These are phyloP conservation scores for Colletotrichum sp. DNA, from an alignment of 2,329 filamentous ascomycete genomes.

Conservation along the genomic window DNA sequence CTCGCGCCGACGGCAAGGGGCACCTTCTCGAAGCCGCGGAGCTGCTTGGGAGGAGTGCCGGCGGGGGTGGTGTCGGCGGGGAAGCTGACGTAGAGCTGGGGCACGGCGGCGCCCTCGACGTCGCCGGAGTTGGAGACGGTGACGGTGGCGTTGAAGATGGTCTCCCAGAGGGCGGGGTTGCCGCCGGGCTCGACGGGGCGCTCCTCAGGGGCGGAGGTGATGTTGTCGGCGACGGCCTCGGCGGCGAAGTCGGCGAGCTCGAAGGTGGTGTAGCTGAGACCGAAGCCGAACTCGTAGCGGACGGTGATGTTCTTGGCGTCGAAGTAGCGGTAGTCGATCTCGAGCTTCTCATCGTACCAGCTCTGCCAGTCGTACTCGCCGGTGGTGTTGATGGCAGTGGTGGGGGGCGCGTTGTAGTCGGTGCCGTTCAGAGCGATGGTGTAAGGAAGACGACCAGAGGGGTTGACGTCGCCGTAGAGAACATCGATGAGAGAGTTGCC, in stretches of 20 bases:
- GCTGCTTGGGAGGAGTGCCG: constrained; percentile 52
- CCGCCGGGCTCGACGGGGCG: constrained; percentile 53
- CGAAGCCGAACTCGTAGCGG: constrained; percentile 71
- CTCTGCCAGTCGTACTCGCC: constrained; percentile 46
- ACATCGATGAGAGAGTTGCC: constrained; percentile 71
- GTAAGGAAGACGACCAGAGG: constrained; percentile 74
- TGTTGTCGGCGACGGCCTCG: constrained; percentile 21
- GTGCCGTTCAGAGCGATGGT: constrained; percentile 67
- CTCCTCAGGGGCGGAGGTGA: constrained; percentile 32
- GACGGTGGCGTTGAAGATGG: constrained; percentile 51
- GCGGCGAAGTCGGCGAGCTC: constrained; percentile 43
- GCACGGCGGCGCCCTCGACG: constrained; percentile 52
- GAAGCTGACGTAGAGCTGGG: constrained; percentile 60
- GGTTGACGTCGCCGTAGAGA: constrained; percentile 71
- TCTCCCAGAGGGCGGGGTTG: constrained; percentile 57
- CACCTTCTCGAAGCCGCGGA: constrained; percentile 59
- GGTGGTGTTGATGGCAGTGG: constrained; percentile 39
- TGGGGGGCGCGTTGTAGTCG: constrained; percentile 48
- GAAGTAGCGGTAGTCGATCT: constrained; percentile 72
- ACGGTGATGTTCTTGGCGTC: constrained; percentile 64
- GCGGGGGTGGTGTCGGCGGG: constrained; percentile 35
- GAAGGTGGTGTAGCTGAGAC: constrained; percentile 73
- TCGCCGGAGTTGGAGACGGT: constrained; percentile 56
- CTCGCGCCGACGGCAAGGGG: constrained; percentile 44
- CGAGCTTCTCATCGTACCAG: constrained; percentile 66